phyloP scores from a whole-genome alignment of 106 monocot genomes.

The Amphibolis antarctica region DNA sequence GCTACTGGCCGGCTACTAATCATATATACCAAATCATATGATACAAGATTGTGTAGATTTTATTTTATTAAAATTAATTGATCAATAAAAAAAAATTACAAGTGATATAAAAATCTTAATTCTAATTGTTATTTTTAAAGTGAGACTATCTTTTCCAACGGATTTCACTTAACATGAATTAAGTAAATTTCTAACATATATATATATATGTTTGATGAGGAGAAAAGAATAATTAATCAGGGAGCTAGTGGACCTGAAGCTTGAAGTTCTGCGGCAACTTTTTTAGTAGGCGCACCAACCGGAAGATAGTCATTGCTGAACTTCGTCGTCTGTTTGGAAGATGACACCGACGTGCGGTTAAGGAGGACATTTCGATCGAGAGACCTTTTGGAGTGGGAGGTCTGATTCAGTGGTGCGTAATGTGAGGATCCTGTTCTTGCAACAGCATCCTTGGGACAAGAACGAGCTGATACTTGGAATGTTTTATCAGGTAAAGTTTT shows the following conservation, averaged over 20 bases:
- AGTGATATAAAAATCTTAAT: too few relatives aligned
- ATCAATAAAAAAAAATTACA: too few relatives aligned
- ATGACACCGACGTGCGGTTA: slow-evolving; percentile 11
- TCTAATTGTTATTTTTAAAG: too few relatives aligned
- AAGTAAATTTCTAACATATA: neutral
- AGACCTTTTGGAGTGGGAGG: neutral
- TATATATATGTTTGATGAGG: neutral
- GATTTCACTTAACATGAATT: too few relatives aligned
- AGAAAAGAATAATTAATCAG: neutral
- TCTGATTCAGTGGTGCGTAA: neutral
- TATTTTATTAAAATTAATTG: too few relatives aligned
- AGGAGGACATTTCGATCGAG: slow-evolving; percentile 4
- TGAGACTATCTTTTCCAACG: too few relatives aligned
- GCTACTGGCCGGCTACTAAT: too few relatives aligned
- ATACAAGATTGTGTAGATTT: too few relatives aligned
- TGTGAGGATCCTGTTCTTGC: too few relatives aligned
- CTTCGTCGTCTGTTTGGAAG: slow-evolving; percentile 40
- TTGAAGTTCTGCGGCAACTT: slow-evolving; percentile 61
- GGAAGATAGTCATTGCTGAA: slow-evolving; percentile 40
- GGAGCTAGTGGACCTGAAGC: too few relatives aligned
- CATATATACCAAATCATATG: too few relatives aligned
- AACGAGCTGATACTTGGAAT: neutral
- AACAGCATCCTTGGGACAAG: too few relatives aligned
- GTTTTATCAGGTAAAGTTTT: slow-evolving; percentile 7
- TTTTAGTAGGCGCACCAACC: slow-evolving; percentile 56